Evolutionary conservation across 139 green algal genomes (phyloP).

Genomic region (Chlorella sp.): DNA sequence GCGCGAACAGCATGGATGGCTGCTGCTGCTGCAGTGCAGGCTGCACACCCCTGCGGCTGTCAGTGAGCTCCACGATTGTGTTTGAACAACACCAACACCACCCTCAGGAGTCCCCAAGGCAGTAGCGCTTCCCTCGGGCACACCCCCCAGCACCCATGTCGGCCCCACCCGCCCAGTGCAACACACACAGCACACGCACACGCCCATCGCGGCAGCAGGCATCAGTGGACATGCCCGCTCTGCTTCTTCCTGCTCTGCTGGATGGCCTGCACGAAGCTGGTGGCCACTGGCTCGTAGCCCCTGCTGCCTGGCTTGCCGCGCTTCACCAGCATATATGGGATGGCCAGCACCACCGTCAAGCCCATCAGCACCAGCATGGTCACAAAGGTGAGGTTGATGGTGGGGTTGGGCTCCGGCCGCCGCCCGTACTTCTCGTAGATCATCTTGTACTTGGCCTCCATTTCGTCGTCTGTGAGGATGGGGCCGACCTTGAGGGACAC

Average conservation of each 20-base stretch:
- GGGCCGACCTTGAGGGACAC: slow-evolving; percentile 1
- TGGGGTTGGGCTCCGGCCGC: slow-evolving; percentile 34
- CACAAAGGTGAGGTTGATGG: slow-evolving; percentile 51
- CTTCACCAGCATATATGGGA: slow-evolving; percentile 46
- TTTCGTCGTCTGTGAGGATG: slow-evolving; percentile 40
- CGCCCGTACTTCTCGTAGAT: slow-evolving; percentile 40
- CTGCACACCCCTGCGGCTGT: background rate
- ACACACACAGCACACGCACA: too few species aligned
- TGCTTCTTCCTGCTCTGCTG: slow-evolving; percentile 52
- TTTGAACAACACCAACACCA: too few species aligned
- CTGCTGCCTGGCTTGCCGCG: slow-evolving; percentile 5
- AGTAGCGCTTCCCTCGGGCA: too few species aligned
- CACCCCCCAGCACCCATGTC: too few species aligned
- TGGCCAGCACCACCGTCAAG: slow-evolving; percentile 45
- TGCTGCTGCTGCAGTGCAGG: background rate
- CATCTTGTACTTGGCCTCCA: slow-evolving; percentile 42
- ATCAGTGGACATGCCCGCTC: too few species aligned
- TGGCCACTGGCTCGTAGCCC: slow-evolving; percentile 25
- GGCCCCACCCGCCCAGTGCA: too few species aligned
- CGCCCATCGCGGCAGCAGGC: too few species aligned
- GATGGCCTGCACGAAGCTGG: slow-evolving; percentile 42
- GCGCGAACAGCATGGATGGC: too few species aligned
- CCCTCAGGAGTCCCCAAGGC: too few species aligned
- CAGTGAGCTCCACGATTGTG: too few species aligned
- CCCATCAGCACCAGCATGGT: slow-evolving; percentile 47